phyloP scores from a whole-genome alignment of 306 rosid species.

The Fagus crenata region DNA sequence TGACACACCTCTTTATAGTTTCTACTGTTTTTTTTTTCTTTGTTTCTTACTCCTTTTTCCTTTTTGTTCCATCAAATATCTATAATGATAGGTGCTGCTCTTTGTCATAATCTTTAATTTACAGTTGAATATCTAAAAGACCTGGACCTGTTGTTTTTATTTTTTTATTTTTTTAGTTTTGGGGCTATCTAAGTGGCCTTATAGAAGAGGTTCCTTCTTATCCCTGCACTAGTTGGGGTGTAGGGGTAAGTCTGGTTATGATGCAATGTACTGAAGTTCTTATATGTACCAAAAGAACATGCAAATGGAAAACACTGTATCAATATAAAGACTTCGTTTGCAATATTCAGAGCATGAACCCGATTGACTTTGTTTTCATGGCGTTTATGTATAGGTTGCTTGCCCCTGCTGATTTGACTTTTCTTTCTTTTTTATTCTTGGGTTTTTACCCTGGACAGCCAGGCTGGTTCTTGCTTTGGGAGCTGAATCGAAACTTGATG shows the following conservation, averaged over 20 bases:
- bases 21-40: neutral
- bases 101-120: constrained; percentile 11
- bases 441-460: constrained; percentile 59
- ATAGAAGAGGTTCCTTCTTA: neutral
- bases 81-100: constrained; percentile 19
- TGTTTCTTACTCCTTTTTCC: neutral
- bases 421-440: constrained; percentile 23
- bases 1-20: constrained; percentile 9
- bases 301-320: constrained; percentile 9
- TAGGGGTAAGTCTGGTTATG: constrained; percentile 12
- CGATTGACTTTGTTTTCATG: constrained; percentile 9
- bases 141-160: neutral
- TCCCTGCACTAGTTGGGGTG: constrained; percentile 21
- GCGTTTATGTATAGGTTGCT: neutral
- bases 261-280: constrained; percentile 14
- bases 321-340: neutral
- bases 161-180: neutral
- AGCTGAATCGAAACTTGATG: constrained; percentile 82
- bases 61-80: neutral
- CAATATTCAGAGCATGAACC: neutral
- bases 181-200: constrained; percentile 9
- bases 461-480: constrained; percentile 99
- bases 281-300: constrained; percentile 25
- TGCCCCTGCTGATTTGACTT: constrained; percentile 35
- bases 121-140: constrained; percentile 24